Percentiles rank a stretch among this genome's conserved stretches.
Evolutionary conservation across 306 rosid species (phyloP).

Genomic region (Cucumis cinereus): DNA sequence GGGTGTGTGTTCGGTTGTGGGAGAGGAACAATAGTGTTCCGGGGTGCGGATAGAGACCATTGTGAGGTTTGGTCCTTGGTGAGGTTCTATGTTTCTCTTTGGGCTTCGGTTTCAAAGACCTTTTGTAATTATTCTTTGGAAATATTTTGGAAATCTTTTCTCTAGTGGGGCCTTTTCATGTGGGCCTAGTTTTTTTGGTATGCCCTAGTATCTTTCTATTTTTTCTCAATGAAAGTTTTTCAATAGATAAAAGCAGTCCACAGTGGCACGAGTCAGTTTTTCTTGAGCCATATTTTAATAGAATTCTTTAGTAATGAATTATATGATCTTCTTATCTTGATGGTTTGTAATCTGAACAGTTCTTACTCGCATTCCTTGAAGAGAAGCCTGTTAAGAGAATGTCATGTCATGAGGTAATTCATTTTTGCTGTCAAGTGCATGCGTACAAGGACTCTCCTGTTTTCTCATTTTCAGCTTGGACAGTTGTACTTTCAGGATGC

Average conservation of each 20-base stretch:
- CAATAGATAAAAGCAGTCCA: neutral
- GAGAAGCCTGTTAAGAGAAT: constrained; percentile 34
- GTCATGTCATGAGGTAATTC: constrained; percentile 41
- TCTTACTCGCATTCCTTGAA: constrained; percentile 37
- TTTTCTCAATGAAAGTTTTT: too few species aligned
- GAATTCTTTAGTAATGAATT: neutral
- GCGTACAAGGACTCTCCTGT: neutral
- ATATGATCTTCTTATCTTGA: neutral
- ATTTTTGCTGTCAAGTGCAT: neutral
- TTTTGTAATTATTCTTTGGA: too few species aligned
- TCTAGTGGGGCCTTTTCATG: too few species aligned
- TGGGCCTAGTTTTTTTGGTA: too few species aligned
- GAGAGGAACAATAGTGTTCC: too few species aligned
- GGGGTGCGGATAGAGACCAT: too few species aligned
- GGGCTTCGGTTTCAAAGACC: too few species aligned
- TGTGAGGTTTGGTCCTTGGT: too few species aligned
- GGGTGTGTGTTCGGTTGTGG: too few species aligned
- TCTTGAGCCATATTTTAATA: neutral
- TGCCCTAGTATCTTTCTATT: too few species aligned
- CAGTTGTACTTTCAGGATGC: constrained; percentile 34
- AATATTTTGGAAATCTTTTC: too few species aligned
- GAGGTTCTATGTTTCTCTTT: too few species aligned
- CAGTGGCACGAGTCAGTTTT: neutral
- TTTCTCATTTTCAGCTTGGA: constrained; percentile 2
- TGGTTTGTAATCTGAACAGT: constrained; percentile 39